Percentiles rank a stretch among this genome's conserved stretches.
phyloP scores from a whole-genome alignment of 257 asterid genomes.

The Knoxia roxburghii region DNA sequence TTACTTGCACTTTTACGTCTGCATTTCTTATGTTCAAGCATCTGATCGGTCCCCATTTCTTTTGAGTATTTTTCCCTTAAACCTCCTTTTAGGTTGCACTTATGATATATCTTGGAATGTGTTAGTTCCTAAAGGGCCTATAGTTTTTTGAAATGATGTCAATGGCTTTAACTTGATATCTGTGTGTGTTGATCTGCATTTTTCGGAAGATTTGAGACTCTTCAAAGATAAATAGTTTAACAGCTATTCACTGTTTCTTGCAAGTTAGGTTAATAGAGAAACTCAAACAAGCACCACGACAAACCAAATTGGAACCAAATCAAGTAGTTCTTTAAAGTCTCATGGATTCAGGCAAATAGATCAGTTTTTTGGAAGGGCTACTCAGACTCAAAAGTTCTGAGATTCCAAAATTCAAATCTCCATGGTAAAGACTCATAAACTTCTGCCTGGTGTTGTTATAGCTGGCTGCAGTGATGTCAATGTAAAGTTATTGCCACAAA shows the following conservation, averaged over 20 bases:
- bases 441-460: not conserved
- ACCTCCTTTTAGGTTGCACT: not conserved
- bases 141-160: not conserved
- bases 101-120: not conserved
- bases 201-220: not conserved
- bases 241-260: conserved; percentile 12
- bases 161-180: not conserved
- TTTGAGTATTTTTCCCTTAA: not conserved
- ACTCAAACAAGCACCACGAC: conserved; percentile 34
- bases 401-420: not conserved
- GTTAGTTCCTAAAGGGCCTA: not conserved
- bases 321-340: conserved; percentile 34
- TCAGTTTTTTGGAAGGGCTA: conserved; percentile 67
- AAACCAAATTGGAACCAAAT: conserved; percentile 38
- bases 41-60: not conserved
- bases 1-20: not conserved
- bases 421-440: not conserved
- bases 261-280: conserved; percentile 41
- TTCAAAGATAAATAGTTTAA: not conserved
- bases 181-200: not conserved
- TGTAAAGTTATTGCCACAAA: not conserved
- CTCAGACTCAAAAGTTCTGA: conserved; percentile 19
- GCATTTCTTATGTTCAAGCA: not conserved
- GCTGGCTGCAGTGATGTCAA: not conserved
- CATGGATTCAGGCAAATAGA: conserved; percentile 72